Conservation (phyloP, 768 basidiomycete genomes). For the Dictyophora rubrovolvata region DNA sequence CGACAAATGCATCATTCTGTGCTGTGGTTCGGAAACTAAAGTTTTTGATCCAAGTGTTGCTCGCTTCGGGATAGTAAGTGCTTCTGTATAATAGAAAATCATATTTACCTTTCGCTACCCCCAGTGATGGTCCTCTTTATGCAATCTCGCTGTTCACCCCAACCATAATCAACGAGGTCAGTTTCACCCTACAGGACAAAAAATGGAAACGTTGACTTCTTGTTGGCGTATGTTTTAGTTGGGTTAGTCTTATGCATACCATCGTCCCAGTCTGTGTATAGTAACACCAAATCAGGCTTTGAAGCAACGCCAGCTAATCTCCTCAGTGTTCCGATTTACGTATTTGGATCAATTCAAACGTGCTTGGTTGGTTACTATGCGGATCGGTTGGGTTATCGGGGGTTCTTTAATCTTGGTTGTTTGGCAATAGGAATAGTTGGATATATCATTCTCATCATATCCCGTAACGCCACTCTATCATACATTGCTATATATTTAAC, state of each 20-base stretch:
- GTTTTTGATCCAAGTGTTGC: constrained; percentile 5
- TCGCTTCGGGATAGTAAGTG: constrained; percentile 10
- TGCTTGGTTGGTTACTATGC: constrained; percentile 53
- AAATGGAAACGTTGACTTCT: neutral
- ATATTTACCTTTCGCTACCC: neutral
- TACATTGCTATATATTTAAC: constrained; percentile 66
- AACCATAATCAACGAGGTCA: constrained; percentile 40
- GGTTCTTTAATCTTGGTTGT: constrained; percentile 42
- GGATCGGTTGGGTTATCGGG: constrained; percentile 50
- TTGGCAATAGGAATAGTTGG: constrained; percentile 38
- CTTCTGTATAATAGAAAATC: neutral
- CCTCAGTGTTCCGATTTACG: constrained; percentile 69
- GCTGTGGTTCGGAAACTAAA: neutral
- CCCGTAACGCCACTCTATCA: constrained; percentile 51
- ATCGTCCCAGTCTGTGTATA: neutral
- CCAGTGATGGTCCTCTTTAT: constrained; percentile 40
- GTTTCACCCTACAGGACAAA: neutral
- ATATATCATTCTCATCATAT: constrained; percentile 60
- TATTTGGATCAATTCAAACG: constrained; percentile 55
- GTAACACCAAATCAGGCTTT: constrained; percentile 33
- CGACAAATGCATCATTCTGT: constrained; percentile 15
- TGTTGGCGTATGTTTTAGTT: neutral
- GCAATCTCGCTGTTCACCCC: constrained; percentile 45
- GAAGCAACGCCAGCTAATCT: constrained; percentile 63
- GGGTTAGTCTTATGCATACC: neutral